Evolutionary conservation across 2,329 filamentous ascomycete species (phyloP).

Genomic region (Paraconiothyrium sp.): DNA sequence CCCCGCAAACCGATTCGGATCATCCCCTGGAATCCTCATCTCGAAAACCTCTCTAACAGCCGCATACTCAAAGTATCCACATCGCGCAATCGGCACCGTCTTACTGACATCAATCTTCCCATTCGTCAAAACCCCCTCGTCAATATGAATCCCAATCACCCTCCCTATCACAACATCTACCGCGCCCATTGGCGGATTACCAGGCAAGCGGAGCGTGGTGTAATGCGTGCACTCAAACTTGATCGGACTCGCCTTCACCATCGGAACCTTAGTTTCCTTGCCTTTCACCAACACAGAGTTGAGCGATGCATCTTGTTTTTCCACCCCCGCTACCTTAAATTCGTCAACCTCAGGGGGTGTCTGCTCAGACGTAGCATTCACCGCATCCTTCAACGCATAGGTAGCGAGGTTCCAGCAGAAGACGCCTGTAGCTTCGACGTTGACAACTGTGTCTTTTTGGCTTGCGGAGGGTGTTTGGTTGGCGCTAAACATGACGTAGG

Average conservation of each 20-base stretch:
- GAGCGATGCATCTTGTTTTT: slow-evolving; percentile 56
- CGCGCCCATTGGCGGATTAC: slow-evolving; percentile 65
- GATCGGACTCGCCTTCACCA: slow-evolving; percentile 65
- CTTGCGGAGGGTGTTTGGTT: slow-evolving; percentile 61
- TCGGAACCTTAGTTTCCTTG: slow-evolving; percentile 50
- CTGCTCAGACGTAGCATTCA: slow-evolving; percentile 65
- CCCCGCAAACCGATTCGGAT: slow-evolving; percentile 33
- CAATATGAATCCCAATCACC: slow-evolving; percentile 67
- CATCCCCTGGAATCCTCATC: slow-evolving; percentile 61
- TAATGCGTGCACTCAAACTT: slow-evolving; percentile 68
- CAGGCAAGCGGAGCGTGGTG: slow-evolving; percentile 63
- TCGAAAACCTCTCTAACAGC: slow-evolving; percentile 67
- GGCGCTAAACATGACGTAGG: slow-evolving; percentile 69
- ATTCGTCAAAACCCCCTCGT: slow-evolving; percentile 63
- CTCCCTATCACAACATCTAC: slow-evolving; percentile 67
- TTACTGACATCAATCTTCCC: slow-evolving; percentile 66
- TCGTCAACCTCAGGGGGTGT: slow-evolving; percentile 63
- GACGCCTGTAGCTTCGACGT: slow-evolving; percentile 64
- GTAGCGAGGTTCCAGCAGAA: slow-evolving; percentile 71
- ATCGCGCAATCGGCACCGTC: slow-evolving; percentile 67
- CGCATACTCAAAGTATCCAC: slow-evolving; percentile 68
- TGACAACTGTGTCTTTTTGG: slow-evolving; percentile 67
- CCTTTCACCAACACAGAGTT: slow-evolving; percentile 40
- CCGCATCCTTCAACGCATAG: slow-evolving; percentile 63
- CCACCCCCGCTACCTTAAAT: slow-evolving; percentile 60